phyloP scores from a whole-genome alignment of 1,139 yeast genomes.

The Pichia sp. region DNA sequence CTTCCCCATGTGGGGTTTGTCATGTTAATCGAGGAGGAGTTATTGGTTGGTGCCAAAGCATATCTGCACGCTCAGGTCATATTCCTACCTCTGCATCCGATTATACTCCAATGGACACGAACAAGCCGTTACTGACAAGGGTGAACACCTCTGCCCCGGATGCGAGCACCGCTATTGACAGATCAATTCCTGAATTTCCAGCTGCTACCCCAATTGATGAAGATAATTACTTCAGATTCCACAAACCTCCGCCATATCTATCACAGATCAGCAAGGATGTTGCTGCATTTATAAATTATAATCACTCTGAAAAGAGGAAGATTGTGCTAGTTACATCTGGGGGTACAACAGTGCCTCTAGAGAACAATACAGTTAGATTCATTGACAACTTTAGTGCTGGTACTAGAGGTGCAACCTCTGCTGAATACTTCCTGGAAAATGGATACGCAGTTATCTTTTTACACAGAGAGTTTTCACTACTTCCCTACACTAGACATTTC shows the following conservation, averaged over 20 bases:
- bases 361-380: slow-evolving; percentile 91
- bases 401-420: slow-evolving; percentile 93
- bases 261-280: slow-evolving; percentile 52
- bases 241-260: slow-evolving; percentile 69
- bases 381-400: slow-evolving; percentile 97
- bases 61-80: too few relatives aligned
- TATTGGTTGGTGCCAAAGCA: too few relatives aligned
- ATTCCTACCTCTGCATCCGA: too few relatives aligned
- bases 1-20: too few relatives aligned
- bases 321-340: slow-evolving; percentile 88
- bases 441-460: slow-evolving; percentile 90
- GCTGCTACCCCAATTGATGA: slow-evolving; percentile 72
- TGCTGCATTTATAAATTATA: slow-evolving; percentile 48
- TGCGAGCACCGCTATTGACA: slow-evolving; percentile 67
- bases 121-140: slow-evolving; percentile 10
- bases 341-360: slow-evolving; percentile 98
- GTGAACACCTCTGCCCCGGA: slow-evolving; percentile 55
- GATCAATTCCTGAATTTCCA: slow-evolving; percentile 67
- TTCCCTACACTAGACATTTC: slow-evolving; percentile 87
- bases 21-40: too few relatives aligned
- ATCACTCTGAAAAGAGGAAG: slow-evolving; percentile 35
- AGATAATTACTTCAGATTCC: slow-evolving; percentile 62
- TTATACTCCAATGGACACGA: neutral
- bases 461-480: slow-evolving; percentile 83
- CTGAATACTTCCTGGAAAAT: slow-evolving; percentile 77